Conservation (phyloP, 176 grass and related monocot species). For the Themeda triandra region DNA sequence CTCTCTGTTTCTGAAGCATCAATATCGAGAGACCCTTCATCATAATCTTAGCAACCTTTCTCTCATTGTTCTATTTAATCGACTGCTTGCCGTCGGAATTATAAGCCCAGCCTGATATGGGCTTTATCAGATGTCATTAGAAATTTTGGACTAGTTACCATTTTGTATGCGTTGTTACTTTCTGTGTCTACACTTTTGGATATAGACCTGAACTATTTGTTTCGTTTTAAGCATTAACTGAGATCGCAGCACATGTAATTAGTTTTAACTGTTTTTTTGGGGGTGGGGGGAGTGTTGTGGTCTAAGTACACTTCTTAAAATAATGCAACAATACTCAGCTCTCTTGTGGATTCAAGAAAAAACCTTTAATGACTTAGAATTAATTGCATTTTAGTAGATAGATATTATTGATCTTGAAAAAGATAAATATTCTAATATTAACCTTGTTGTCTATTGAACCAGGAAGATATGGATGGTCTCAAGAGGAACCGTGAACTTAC, state of each 20-base stretch:
- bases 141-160: neutral
- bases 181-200: neutral
- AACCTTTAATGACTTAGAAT: neutral
- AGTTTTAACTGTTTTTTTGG: too few species aligned
- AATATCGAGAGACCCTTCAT: neutral
- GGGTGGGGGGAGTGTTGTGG: too few species aligned
- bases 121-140: conserved; percentile 5
- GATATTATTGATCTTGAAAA: neutral
- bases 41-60: neutral
- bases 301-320: neutral
- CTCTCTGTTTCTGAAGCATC: conserved; percentile 6
- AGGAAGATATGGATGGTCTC: conserved; percentile 90
- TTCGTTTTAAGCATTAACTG: neutral
- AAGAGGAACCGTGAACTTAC: conserved; percentile 87
- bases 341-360: neutral
- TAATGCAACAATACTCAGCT: neutral
- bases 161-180: neutral
- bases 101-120: neutral
- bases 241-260: neutral
- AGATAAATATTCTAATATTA: neutral
- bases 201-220: neutral
- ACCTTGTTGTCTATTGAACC: conserved; percentile 42
- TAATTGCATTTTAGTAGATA: neutral
- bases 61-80: neutral
- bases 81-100: neutral